Evolutionary conservation across 2,329 filamentous ascomycete genomes (phyloP).

Genomic region (Epicoccum nigrum): DNA sequence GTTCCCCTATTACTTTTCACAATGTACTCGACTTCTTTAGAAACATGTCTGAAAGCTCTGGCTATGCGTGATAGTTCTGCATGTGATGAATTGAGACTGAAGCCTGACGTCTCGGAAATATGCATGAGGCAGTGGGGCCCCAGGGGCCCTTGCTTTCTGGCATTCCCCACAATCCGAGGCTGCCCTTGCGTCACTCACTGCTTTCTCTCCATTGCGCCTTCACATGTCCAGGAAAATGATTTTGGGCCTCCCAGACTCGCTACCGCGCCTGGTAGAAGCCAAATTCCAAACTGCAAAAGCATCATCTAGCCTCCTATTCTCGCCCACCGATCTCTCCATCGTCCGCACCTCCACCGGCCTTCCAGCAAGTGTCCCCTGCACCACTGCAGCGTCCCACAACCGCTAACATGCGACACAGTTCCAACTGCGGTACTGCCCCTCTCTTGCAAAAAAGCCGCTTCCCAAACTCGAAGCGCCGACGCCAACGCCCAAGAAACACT

Average conservation of each 20-base stretch:
- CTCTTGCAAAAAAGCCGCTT: conserved; percentile 69
- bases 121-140: conserved; percentile 6
- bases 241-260: conserved; percentile 41
- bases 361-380: conserved; percentile 39
- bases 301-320: conserved; percentile 46
- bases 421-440: conserved; percentile 73
- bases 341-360: conserved; percentile 46
- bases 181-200: conserved; percentile 1
- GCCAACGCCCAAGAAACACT: conserved; percentile 30
- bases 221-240: conserved; percentile 34
- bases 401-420: conserved; percentile 58
- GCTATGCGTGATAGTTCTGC: neutral
- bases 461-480: conserved; percentile 46
- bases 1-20: no score
- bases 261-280: conserved; percentile 46
- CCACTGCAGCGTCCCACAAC: neutral
- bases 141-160: neutral
- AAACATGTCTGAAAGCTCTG: no score
- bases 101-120: conserved; percentile 4
- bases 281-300: conserved; percentile 47
- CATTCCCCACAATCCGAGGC: conserved; percentile 8
- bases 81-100: conserved; percentile 1
- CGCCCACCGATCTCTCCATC: conserved; percentile 47
- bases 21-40: neutral
- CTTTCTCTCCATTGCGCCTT: conserved; percentile 8